Percentiles rank a stretch among this genome's conserved stretches.
These are phyloP conservation scores for Theobroma cacao DNA, from an alignment of 345 rosid genomes.

Conservation along the genomic window DNA sequence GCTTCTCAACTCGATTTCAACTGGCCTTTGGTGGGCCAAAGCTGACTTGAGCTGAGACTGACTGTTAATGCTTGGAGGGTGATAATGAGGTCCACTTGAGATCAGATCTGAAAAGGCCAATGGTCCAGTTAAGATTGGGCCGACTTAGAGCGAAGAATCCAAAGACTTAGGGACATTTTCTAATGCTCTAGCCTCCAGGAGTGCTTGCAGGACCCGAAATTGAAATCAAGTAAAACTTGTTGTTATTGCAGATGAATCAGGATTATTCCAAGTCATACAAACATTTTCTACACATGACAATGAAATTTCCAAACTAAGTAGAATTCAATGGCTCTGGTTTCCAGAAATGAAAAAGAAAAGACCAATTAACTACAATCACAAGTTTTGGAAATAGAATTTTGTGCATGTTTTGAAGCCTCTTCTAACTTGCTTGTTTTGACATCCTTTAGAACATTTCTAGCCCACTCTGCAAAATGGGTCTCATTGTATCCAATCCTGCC, in stretches of 20 bases:
- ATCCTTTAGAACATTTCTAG: constrained; percentile 40
- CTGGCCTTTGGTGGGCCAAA: not conserved
- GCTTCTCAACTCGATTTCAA: not conserved
- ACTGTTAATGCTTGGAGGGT: not conserved
- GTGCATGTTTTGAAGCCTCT: not conserved
- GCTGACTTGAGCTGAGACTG: not conserved
- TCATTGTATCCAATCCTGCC: constrained; percentile 56
- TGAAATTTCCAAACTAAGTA: too few species aligned
- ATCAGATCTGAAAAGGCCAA: not conserved
- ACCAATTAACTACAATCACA: constrained; percentile 26
- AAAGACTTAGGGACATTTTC: not conserved
- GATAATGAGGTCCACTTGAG: not conserved
- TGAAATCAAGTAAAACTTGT: not conserved
- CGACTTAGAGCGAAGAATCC: not conserved
- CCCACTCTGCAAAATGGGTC: constrained; percentile 53
- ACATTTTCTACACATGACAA: not conserved
- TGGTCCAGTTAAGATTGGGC: not conserved
- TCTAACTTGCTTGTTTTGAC: constrained; percentile 31
- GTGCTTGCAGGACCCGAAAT: not conserved
- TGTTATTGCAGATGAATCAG: not conserved
- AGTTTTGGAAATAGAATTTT: constrained; percentile 15
- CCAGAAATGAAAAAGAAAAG: not conserved
- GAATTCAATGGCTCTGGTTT: too few species aligned
- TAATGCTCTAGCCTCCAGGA: not conserved
- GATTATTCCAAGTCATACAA: not conserved